Evolutionary conservation across 2,329 filamentous ascomycete genomes (phyloP).

Genomic region (Leptographium wingfieldii): DNA sequence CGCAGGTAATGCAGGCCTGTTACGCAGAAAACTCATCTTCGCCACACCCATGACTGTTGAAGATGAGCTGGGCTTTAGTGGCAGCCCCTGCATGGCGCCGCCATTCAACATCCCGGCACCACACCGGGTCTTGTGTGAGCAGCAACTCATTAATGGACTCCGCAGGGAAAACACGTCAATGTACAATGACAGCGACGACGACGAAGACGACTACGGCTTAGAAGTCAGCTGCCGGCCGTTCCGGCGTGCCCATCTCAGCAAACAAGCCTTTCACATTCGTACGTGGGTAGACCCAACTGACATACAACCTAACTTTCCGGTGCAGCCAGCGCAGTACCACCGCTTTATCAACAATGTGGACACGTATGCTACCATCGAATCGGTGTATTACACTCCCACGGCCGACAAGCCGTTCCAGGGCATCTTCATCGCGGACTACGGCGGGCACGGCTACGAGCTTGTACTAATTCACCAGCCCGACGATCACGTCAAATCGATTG

Average conservation of each 20-base stretch:
- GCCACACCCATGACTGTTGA: constrained; percentile 35
- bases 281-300: constrained; percentile 54
- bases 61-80: constrained; percentile 1
- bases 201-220: neutral
- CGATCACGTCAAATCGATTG: constrained; percentile 13
- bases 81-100: constrained; percentile 50
- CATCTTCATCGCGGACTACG: constrained; percentile 88
- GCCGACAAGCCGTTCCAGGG: constrained; percentile 70
- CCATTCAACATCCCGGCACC: constrained; percentile 54
- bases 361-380: constrained; percentile 61
- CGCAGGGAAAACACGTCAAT: neutral
- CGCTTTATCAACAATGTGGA: constrained; percentile 32
- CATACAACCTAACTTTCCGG: too few species aligned
- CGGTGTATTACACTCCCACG: constrained; percentile 68
- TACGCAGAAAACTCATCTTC: constrained; percentile 58
- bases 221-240: constrained; percentile 12
- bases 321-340: too few species aligned
- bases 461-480: constrained; percentile 65
- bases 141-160: neutral
- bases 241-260: constrained; percentile 46
- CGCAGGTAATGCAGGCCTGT: constrained; percentile 7
- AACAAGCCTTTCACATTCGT: constrained; percentile 59
- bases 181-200: neutral
- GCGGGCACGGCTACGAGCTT: constrained; percentile 79
- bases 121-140: constrained; percentile 30